These are phyloP conservation scores for Talaromyces atroroseus DNA, from an alignment of 2,329 filamentous ascomycete species.

Conservation along the genomic window DNA sequence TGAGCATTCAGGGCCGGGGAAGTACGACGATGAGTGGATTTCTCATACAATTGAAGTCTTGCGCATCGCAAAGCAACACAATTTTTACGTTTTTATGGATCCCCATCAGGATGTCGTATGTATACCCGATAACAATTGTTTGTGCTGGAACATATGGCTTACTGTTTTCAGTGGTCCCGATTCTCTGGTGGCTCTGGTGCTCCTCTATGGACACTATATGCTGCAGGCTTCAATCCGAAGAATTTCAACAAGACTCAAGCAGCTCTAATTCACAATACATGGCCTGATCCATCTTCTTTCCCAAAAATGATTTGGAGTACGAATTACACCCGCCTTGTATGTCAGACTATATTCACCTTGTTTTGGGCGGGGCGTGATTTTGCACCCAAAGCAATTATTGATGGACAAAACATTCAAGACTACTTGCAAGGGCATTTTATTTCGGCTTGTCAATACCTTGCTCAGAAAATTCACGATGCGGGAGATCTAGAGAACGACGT, in stretches of 20 bases:
- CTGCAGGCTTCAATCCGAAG: slow-evolving; percentile 81
- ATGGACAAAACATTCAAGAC: slow-evolving; percentile 93
- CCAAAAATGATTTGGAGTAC: slow-evolving; percentile 99
- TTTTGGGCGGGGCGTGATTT: slow-evolving; percentile 91
- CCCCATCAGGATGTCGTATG: slow-evolving; percentile 93
- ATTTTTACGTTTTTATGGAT: slow-evolving; percentile 97
- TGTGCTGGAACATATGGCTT: not conserved
- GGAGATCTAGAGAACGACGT: slow-evolving; percentile 77
- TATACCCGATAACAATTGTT: slow-evolving; percentile 18
- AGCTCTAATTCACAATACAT: slow-evolving; percentile 91
- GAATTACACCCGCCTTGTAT: slow-evolving; percentile 84
- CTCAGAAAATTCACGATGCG: slow-evolving; percentile 78
- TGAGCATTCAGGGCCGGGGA: slow-evolving; percentile 82
- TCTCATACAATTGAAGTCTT: slow-evolving; percentile 82
- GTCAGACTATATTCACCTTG: slow-evolving; percentile 85
- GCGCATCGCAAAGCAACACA: slow-evolving; percentile 78
- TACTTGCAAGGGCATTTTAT: slow-evolving; percentile 86
- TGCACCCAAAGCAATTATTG: slow-evolving; percentile 90
- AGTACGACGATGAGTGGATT: slow-evolving; percentile 92
- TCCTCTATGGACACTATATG: slow-evolving; percentile 96
- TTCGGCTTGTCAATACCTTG: slow-evolving; percentile 71
- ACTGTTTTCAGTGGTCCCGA: slow-evolving; percentile 67
- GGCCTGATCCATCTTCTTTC: slow-evolving; percentile 74
- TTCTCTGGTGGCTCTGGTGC: slow-evolving; percentile 92
- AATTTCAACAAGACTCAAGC: slow-evolving; percentile 83